These are phyloP conservation scores for Opeltia flavorubescens DNA, from an alignment of 495 filamentous ascomycete species.

Conservation along the genomic window DNA sequence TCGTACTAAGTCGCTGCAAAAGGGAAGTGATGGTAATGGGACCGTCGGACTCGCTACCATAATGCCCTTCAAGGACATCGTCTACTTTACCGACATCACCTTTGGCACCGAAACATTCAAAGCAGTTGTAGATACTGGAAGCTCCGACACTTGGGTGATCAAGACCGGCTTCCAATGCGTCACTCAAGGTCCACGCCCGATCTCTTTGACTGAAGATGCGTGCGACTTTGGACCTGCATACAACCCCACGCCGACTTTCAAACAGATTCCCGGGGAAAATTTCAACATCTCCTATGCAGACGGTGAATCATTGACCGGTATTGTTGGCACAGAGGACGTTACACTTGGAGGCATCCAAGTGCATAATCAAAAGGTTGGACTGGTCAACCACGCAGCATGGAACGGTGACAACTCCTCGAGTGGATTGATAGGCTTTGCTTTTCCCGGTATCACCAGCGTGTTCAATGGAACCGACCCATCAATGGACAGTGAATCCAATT, in stretches of 20 bases:
- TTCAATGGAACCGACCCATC: constrained; percentile 19
- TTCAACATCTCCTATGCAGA: constrained; percentile 48
- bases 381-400: constrained; percentile 34
- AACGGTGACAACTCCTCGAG: constrained; percentile 32
- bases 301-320: constrained; percentile 40
- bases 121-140: constrained; percentile 47
- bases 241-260: constrained; percentile 26
- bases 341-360: constrained; percentile 41
- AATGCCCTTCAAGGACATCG: background rate
- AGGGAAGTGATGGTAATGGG: background rate
- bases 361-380: constrained; percentile 35
- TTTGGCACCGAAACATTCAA: constrained; percentile 32
- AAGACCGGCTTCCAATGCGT: constrained; percentile 34
- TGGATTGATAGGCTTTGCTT: constrained; percentile 49
- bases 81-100: constrained; percentile 15
- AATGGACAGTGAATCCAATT: constrained; percentile 18
- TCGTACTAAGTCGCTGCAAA: background rate
- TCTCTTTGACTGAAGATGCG: background rate
- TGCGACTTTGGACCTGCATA: constrained; percentile 40
- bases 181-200: constrained; percentile 5
- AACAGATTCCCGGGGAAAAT: constrained; percentile 27
- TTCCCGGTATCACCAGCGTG: constrained; percentile 37
- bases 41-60: background rate
- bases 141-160: constrained; percentile 46
- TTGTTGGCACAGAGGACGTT: constrained; percentile 42